These are phyloP conservation scores for Cyberlindnera subsufficiens DNA, from an alignment of 805 yeast species.

Conservation along the genomic window DNA sequence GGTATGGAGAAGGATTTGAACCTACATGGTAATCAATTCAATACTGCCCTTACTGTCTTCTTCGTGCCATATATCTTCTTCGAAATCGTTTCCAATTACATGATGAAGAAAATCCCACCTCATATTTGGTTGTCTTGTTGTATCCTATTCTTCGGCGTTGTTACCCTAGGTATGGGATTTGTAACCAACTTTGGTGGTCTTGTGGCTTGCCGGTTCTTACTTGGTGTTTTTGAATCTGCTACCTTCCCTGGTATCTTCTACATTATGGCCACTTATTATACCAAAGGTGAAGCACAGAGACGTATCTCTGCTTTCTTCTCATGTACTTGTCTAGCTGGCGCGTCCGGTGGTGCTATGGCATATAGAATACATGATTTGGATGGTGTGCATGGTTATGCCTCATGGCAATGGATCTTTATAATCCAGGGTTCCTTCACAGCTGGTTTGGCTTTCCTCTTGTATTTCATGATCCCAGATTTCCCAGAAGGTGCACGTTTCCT, in stretches of 20 bases:
- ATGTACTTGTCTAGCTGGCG: slow-evolving; percentile 48
- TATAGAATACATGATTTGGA: slow-evolving; percentile 37
- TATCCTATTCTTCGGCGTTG: slow-evolving; percentile 33
- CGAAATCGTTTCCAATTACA: slow-evolving; percentile 34
- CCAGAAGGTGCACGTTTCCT: slow-evolving; percentile 36
- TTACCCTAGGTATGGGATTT: slow-evolving; percentile 39
- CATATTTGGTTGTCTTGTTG: slow-evolving; percentile 31
- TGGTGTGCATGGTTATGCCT: slow-evolving; percentile 38
- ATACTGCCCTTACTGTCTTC: slow-evolving; percentile 40
- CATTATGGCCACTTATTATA: slow-evolving; percentile 42
- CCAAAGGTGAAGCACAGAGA: slow-evolving; percentile 41
- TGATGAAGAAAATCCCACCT: slow-evolving; percentile 33
- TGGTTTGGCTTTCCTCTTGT: slow-evolving; percentile 32
- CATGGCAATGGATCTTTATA: slow-evolving; percentile 48
- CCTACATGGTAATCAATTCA: slow-evolving; percentile 38
- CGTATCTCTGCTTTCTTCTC: slow-evolving; percentile 44
- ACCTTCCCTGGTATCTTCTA: slow-evolving; percentile 47
- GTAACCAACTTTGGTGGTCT: slow-evolving; percentile 38
- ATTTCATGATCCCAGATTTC: slow-evolving; percentile 37
- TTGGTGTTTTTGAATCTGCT: slow-evolving; percentile 51
- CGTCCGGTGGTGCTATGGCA: slow-evolving; percentile 50
- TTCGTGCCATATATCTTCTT: slow-evolving; percentile 39
- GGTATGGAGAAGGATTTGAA: slow-evolving; percentile 54
- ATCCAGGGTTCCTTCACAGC: slow-evolving; percentile 43
- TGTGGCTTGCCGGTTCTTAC: slow-evolving; percentile 41